Conservation (phyloP, 306 rosid species). For the Rosa chinensis region DNA sequence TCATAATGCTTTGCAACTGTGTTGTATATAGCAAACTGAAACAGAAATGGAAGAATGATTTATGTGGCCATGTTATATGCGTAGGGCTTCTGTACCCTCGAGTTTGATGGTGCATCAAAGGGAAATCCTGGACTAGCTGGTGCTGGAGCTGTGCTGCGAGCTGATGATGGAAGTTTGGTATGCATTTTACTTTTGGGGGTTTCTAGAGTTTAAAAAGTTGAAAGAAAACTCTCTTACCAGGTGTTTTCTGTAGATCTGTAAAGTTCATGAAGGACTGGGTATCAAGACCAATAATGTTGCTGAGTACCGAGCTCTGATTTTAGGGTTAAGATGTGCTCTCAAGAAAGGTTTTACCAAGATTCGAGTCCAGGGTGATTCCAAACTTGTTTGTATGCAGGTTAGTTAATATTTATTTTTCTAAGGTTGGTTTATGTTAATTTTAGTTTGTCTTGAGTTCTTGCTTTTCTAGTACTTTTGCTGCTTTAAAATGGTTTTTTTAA, state of each 20-base stretch:
- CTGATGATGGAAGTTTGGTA: slow-evolving; percentile 86
- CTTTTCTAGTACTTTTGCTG: background rate
- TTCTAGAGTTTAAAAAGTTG: slow-evolving; percentile 18
- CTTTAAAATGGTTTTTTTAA: background rate
- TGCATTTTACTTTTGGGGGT: slow-evolving; percentile 23
- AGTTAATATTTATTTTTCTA: slow-evolving; percentile 16
- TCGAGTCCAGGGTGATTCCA: slow-evolving; percentile 78
- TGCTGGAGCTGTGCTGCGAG: slow-evolving; percentile 89
- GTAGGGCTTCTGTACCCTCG: slow-evolving; percentile 61
- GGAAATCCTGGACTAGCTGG: slow-evolving; percentile 98
- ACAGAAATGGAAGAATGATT: slow-evolving; percentile 5
- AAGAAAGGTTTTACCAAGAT: slow-evolving; percentile 71
- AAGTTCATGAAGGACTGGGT: slow-evolving; percentile 84
- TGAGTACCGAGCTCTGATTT: slow-evolving; percentile 85
- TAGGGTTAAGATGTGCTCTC: slow-evolving; percentile 86
- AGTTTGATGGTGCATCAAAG: slow-evolving; percentile 86
- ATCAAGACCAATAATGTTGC: slow-evolving; percentile 81
- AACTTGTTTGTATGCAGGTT: slow-evolving; percentile 97
- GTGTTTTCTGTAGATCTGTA: slow-evolving; percentile 61
- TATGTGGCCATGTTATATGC: slow-evolving; percentile 21
- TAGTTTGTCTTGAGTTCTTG: background rate
- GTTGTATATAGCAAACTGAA: background rate
- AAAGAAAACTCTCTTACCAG: slow-evolving; percentile 27
- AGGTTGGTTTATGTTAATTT: background rate
- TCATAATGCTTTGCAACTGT: background rate